Base-by-base conservation (phyloP, 2,329 filamentous ascomycete genomes). In the Aspergillus sp. region DNA sequence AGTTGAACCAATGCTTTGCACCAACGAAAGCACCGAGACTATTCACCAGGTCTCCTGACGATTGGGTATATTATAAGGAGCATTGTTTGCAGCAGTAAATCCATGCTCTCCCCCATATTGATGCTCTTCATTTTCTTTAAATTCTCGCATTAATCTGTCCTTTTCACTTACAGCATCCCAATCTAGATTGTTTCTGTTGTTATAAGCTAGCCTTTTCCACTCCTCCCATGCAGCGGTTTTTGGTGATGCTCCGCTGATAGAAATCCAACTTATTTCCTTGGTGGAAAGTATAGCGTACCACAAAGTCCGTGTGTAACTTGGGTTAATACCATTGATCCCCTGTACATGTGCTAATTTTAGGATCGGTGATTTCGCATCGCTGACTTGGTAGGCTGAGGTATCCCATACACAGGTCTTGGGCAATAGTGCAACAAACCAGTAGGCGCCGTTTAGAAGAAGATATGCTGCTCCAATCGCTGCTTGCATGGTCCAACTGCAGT, bases 281-380 rank as follows among this genome's bases (percentile, higher is more conserved):
- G 78, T 80, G 54, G 76, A 75, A 11, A 76, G 68, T 39, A 82
- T 78, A 2, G 75, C 77, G 52, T 72, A 79, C 78, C 78, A 81
- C 43, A 82, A 60, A 2, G 76, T 79, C 7, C 74, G 61, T 1
- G 78, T 82, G 52, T 75, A 82, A 44, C 71, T 77, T 36, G 11
- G 33, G 11, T 28, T 13, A 27, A 29, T 26, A 2, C 12, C 28
- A 10, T 13, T 10, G 8, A 10, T 4, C 11, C 13, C 11, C 28
- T 12, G 10, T 37, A 33, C 41, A 31, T 6, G 36, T 6, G 70
- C 67, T 9, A 33, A 61, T 4, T 42, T 3, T 32, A 32, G 4
- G 4, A 9, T 76, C 48, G 1, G 74, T 72, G 27, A 70, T 0
- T 72, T 77, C 5, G 72, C 51, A 27, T 76, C 69, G 5, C 47